These are phyloP conservation scores for Chaetomiaceae sp. DNA, from an alignment of 2,329 filamentous ascomycete genomes.

Conservation along the genomic window DNA sequence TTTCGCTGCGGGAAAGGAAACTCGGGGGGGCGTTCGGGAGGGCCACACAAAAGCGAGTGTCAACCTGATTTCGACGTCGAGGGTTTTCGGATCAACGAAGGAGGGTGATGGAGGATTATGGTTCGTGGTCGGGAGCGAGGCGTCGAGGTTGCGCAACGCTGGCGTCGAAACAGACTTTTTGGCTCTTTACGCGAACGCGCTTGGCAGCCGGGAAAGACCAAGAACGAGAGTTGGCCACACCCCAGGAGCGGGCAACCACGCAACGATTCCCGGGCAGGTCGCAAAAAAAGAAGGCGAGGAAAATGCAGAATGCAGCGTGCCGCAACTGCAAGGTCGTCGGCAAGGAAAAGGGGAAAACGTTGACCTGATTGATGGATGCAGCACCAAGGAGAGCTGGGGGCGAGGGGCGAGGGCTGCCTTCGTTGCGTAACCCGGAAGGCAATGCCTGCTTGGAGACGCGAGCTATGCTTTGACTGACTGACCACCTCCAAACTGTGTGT, in stretches of 20 bases:
- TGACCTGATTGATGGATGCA: neutral
- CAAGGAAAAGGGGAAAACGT: too few relatives aligned
- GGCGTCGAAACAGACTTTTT: conserved; percentile 19
- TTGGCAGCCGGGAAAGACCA: conserved; percentile 14
- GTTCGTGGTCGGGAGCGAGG: conserved; percentile 12
- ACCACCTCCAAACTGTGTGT: neutral
- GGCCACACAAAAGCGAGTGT: conserved; percentile 8
- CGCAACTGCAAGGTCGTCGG: neutral
- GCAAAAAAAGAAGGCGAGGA: neutral
- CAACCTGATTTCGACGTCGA: conserved; percentile 1
- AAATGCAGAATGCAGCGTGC: neutral
- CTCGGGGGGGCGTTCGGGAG: neutral
- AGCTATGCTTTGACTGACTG: neutral
- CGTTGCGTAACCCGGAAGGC: too few relatives aligned
- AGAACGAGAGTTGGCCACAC: conserved; percentile 10
- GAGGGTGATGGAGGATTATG: conserved; percentile 7
- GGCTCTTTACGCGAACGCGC: conserved; percentile 18
- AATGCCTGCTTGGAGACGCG: neutral
- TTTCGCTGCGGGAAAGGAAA: neutral
- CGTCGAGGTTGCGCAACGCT: conserved; percentile 12
- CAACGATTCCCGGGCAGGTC: neutral
- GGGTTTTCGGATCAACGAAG: conserved; percentile 1
- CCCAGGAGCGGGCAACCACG: neutral
- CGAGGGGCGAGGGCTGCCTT: neutral
- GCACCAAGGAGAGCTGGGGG: neutral